Evolutionary conservation across 164 flowering plant genomes (phyloP), one percentile per base, ranked within the genome.

Genomic region (Vitis rotundifolia): DNA sequence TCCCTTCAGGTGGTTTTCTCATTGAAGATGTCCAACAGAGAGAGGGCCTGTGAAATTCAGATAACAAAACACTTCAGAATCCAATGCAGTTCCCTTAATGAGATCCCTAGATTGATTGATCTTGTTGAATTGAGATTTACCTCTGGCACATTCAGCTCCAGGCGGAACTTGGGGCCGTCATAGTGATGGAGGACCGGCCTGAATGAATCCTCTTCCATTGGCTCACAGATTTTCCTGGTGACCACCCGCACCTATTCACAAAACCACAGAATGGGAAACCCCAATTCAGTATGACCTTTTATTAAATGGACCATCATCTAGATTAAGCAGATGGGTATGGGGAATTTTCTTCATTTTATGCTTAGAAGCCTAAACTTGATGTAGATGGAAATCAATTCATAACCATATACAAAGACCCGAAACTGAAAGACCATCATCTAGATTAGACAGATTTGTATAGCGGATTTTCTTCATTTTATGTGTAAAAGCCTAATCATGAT

Each of bases 161-260:
- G 88, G n/a, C 99, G 93, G 86, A 95, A 95, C 79, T 95, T 95
- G 48, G 99, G 99, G 29, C 99, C 98, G 50, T 95, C 99, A 18
- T 95, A 95, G 71, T 95, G 99, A 77, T 95, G 98, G 63, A 95
- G 97, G 70, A 95, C 84, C 44, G 99, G 99, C 84, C 99, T 83
- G 85, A 95, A 95, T 0, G 99, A 85, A 71, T 95, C 99, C 76
- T 95, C 99, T 62, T 91, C 99, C 37, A 95, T 71, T 2, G 99
- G 94, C 56, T 86, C 91, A 49, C 97, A 92, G 6, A 82, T 60
- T 75, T 90, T 95, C 76, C 99, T 86, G 0, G 87, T 85, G 3
- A 88, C 64, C 22, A 89, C 96, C 71, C 87, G 76, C 16, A 95
- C 98, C 97, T 92, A 80, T 49, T 10, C 47, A 65, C 22, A 48